Evolutionary conservation across 1,284 basidiomycete species (phyloP), one percentile per base, ranked within the genome.

Genomic region (Testicularia cyperi): DNA sequence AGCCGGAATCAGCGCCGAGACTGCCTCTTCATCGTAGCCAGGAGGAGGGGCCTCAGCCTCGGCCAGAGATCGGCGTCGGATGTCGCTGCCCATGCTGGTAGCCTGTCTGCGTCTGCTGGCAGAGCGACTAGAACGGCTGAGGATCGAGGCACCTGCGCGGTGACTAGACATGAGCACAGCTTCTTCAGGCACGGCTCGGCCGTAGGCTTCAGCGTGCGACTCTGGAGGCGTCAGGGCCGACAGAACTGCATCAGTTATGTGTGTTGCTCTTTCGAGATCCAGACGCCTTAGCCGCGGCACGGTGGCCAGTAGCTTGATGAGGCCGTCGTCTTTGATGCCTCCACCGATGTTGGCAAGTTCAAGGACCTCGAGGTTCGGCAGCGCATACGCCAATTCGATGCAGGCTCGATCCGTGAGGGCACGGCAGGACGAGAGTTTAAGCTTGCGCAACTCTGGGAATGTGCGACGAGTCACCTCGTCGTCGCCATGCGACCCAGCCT

Each of bases 201-300:
- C 58, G 19, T 52, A 56, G 6, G 53, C 58, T 29, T 62, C 53
- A 12, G 47, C 47, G 15, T 56, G 53, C 12, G 58, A 56, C 22
- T 56, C 48, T 1, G 87, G 87, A 14, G 68, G 68, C 1, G 86
- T 88, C 31, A 94, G 78, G 1, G 80, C 80, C 13, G 79, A 77
- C 16, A 95, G 74, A 13, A 91, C 82, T 1, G 79, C 79, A 75
- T 95, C 90, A 2, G 83, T 86, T 39, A 94, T 83, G 19, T 86
- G 83, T 13, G 78, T 78, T 3, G 88, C 88, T 53, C 88, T 86
- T 73, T 95, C 92, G 23, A 96, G 78, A 72, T 96, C 92, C 31
- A 96, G 77, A 40, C 83, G 84, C 39, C 84, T 80, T 37, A 96
- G 84, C 46, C 80, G 74, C 0, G 87, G 87, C 6, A 85, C 86